These are phyloP conservation scores for Neofusicoccum sp. DNA, from an alignment of 2,329 filamentous ascomycete genomes.

Conservation along the genomic window DNA sequence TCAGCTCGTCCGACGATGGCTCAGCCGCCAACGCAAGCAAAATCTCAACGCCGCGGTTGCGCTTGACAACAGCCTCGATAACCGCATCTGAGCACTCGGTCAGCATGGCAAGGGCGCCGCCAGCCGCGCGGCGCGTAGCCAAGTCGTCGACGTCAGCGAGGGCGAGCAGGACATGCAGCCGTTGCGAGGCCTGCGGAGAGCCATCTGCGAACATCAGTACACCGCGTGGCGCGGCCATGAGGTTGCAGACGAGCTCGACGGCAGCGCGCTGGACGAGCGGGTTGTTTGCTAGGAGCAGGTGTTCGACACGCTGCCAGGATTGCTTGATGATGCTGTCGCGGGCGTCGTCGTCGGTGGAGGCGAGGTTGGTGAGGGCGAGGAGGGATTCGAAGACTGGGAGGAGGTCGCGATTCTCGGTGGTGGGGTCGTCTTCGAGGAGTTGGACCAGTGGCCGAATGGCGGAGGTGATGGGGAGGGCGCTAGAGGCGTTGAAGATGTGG, in stretches of 20 bases:
- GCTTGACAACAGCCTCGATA: slow-evolving; percentile 66
- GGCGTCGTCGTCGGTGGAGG: slow-evolving; percentile 65
- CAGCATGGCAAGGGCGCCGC: slow-evolving; percentile 82
- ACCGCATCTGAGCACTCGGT: slow-evolving; percentile 70
- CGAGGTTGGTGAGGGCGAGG: slow-evolving; percentile 90
- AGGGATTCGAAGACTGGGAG: slow-evolving; percentile 87
- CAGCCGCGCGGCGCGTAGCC: slow-evolving; percentile 76
- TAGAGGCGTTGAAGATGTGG: slow-evolving; percentile 79
- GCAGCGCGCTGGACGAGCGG: slow-evolving; percentile 74
- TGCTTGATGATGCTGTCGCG: slow-evolving; percentile 68
- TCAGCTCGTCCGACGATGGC: slow-evolving; percentile 64
- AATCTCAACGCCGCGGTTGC: slow-evolving; percentile 71
- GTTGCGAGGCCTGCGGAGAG: slow-evolving; percentile 64
- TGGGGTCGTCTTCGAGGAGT: slow-evolving; percentile 67
- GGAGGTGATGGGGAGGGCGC: slow-evolving; percentile 67
- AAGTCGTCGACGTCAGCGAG: slow-evolving; percentile 82
- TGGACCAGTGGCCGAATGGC: slow-evolving; percentile 79
- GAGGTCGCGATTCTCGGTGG: slow-evolving; percentile 63
- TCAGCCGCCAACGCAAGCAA: slow-evolving; percentile 79
- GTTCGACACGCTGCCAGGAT: slow-evolving; percentile 73
- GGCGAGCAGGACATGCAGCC: slow-evolving; percentile 81
- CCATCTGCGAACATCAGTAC: slow-evolving; percentile 68
- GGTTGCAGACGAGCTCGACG: slow-evolving; percentile 87
- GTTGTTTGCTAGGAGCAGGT: slow-evolving; percentile 76
- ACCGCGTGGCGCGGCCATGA: slow-evolving; percentile 68